A percentile compares a stretch with the other conserved stretches of the same genome.
These are phyloP conservation scores for Poa pratensis DNA, from an alignment of 176 grass and related monocot species.

Conservation along the genomic window DNA sequence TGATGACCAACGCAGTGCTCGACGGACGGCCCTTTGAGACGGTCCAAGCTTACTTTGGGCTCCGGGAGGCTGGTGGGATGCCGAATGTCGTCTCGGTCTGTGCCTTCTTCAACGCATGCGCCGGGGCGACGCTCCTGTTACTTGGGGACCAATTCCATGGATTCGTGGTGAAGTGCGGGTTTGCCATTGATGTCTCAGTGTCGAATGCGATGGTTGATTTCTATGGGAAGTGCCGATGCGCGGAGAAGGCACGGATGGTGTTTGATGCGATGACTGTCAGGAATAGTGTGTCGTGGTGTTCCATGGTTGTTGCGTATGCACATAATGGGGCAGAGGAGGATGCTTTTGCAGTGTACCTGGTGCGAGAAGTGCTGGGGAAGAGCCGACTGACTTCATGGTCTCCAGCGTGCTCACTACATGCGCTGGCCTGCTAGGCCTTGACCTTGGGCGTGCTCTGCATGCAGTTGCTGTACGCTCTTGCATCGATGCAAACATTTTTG, in stretches of 20 bases:
- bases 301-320: slow-evolving; percentile 60
- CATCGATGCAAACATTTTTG: slow-evolving; percentile 68
- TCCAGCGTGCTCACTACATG: slow-evolving; percentile 83
- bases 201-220: slow-evolving; percentile 78
- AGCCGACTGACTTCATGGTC: slow-evolving; percentile 73
- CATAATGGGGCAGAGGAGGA: slow-evolving; percentile 77
- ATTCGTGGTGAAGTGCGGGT: slow-evolving; percentile 53
- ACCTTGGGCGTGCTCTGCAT: slow-evolving; percentile 67
- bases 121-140: slow-evolving; percentile 34
- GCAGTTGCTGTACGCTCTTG: slow-evolving; percentile 64
- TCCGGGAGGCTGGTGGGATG: slow-evolving; percentile 45
- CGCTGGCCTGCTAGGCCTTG: slow-evolving; percentile 65
- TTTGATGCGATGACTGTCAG: slow-evolving; percentile 63
- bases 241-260: slow-evolving; percentile 50
- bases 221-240: slow-evolving; percentile 66
- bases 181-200: slow-evolving; percentile 54
- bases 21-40: slow-evolving; percentile 60
- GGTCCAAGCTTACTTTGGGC: slow-evolving; percentile 56
- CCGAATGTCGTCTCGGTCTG: slow-evolving; percentile 64
- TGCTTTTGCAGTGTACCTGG: slow-evolving; percentile 63
- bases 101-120: slow-evolving; percentile 80
- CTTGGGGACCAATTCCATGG: slow-evolving; percentile 71
- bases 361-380: slow-evolving; percentile 65
- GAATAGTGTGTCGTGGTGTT: slow-evolving; percentile 86
- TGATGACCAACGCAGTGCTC: slow-evolving; percentile 71